Percentiles rank a stretch among this genome's conserved stretches.
These are phyloP conservation scores for Ambrosiella xylebori DNA, from an alignment of 2,329 filamentous ascomycete species.

Conservation along the genomic window DNA sequence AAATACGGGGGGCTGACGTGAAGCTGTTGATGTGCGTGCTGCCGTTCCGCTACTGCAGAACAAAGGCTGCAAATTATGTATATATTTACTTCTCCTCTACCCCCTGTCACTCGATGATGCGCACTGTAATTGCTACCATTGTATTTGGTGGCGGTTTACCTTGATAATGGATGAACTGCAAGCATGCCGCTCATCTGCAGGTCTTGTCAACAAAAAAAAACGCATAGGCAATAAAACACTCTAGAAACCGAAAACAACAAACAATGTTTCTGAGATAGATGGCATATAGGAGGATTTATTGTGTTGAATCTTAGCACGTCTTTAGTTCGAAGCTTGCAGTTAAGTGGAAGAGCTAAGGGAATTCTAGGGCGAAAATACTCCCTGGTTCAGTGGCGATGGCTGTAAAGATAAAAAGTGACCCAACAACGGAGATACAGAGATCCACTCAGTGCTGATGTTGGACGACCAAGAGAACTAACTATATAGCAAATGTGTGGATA, in stretches of 20 bases:
- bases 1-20: not conserved
- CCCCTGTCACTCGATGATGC: not conserved
- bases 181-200: not conserved
- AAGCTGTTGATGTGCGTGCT: not conserved
- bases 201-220: not conserved
- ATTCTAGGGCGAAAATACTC: not conserved
- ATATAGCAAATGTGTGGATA: no score
- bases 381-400: not conserved
- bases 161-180: not conserved
- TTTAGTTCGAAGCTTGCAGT: not conserved
- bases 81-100: no score
- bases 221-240: not conserved
- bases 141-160: not conserved
- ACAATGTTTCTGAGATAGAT: not conserved
- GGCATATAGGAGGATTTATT: not conserved
- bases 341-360: not conserved
- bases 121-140: not conserved
- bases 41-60: not conserved
- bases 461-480: no score
- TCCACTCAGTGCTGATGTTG: no score
- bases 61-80: not conserved
- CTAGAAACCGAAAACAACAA: not conserved
- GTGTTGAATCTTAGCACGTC: not conserved
- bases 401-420: not conserved
- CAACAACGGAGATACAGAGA: no score